phyloP scores from a whole-genome alignment of 176 grass and related monocot species.

The Aegilops longissima region DNA sequence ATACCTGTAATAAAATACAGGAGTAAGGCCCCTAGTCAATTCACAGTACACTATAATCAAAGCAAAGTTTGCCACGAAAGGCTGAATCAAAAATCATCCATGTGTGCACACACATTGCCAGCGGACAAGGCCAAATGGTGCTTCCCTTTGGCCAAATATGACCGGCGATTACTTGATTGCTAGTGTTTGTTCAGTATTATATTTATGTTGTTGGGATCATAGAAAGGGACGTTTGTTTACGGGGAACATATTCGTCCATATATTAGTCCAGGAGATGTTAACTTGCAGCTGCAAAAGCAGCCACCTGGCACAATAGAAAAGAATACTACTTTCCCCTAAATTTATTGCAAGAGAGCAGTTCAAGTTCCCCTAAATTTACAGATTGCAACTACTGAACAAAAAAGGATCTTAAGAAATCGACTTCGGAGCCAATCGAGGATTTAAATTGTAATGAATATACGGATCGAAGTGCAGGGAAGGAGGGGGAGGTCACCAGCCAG shows the following conservation, averaged over 20 bases:
- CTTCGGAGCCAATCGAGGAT: not conserved
- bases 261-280: not conserved
- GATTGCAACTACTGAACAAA: not conserved
- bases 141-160: not conserved
- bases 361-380: not conserved
- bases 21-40: not conserved
- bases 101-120: not conserved
- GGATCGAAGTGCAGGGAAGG: not conserved
- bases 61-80: not conserved
- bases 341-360: constrained; percentile 3
- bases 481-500: constrained; percentile 58
- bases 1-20: constrained; percentile 55
- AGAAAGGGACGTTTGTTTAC: constrained; percentile 14
- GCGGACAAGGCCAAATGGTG: not conserved
- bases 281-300: constrained; percentile 13
- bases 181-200: not conserved
- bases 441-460: not conserved
- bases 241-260: not conserved
- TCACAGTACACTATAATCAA: not conserved
- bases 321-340: not conserved
- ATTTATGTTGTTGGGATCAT: not conserved
- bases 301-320: constrained; percentile 28
- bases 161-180: not conserved
- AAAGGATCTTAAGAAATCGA: not conserved
- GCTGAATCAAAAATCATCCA: not conserved